These are phyloP conservation scores for Candida silvicultrix DNA, from an alignment of 805 yeast genomes.

Conservation along the genomic window DNA sequence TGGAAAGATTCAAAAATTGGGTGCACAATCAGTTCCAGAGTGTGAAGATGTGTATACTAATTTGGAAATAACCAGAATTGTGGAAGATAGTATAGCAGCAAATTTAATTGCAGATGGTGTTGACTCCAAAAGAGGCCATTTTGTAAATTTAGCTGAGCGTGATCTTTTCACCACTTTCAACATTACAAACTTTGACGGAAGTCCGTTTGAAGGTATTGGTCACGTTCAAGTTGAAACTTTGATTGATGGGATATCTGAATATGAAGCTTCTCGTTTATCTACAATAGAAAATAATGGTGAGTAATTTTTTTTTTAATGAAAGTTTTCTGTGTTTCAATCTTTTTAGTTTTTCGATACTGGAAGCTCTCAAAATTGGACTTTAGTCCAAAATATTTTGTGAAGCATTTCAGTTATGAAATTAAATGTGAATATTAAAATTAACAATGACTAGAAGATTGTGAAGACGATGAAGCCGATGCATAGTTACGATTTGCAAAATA, in stretches of 20 bases:
- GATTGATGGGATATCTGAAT: constrained; percentile 18
- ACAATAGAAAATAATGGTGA: constrained; percentile 17
- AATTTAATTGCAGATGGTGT: constrained; percentile 46
- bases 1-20: constrained; percentile 17
- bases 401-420: neutral
- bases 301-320: constrained; percentile 4
- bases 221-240: constrained; percentile 16
- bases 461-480: neutral
- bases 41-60: constrained; percentile 38
- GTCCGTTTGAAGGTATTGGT: constrained; percentile 15
- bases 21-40: constrained; percentile 21
- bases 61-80: constrained; percentile 31
- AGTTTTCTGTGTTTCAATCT: neutral
- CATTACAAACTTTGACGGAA: constrained; percentile 40
- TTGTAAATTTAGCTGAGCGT: constrained; percentile 34
- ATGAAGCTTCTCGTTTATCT: constrained; percentile 18
- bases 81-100: constrained; percentile 36
- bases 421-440: neutral
- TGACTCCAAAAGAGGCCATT: constrained; percentile 39
- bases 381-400: too few relatives aligned
- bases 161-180: constrained; percentile 38
- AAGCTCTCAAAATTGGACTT: neutral
- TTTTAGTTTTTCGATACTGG: neutral
- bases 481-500: neutral
- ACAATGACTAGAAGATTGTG: neutral